These are phyloP conservation scores for Helminthosporium solani DNA, from an alignment of 2,329 filamentous ascomycete species.

Conservation along the genomic window DNA sequence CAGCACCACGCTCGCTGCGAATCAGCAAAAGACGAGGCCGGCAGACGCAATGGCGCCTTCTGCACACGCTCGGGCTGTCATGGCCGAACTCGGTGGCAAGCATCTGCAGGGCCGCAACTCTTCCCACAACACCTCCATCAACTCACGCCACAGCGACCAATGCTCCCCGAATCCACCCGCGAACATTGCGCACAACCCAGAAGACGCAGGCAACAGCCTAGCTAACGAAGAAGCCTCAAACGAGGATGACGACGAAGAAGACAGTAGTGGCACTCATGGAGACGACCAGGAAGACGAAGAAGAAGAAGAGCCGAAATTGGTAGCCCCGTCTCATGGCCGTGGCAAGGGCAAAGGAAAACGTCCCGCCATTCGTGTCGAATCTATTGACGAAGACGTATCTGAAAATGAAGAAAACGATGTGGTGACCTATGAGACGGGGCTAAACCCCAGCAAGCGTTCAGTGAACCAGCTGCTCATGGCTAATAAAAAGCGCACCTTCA, in stretches of 20 bases:
- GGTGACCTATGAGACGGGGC: constrained; percentile 32
- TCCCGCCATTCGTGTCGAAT: constrained; percentile 39
- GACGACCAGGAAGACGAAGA: constrained; percentile 37
- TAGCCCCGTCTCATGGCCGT: constrained; percentile 37
- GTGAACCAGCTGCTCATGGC: constrained; percentile 29
- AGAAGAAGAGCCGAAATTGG: constrained; percentile 35
- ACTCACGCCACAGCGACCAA: constrained; percentile 24
- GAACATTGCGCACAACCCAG: constrained; percentile 23
- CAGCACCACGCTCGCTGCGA: constrained; percentile 7
- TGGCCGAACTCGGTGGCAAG: constrained; percentile 32
- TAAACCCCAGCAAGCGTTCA: constrained; percentile 29
- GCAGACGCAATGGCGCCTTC: constrained; percentile 28
- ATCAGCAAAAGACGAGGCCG: constrained; percentile 4
- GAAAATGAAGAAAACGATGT: constrained; percentile 32
- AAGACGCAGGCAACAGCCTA: constrained; percentile 28
- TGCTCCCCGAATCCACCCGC: constrained; percentile 20
- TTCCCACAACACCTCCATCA: constrained; percentile 22
- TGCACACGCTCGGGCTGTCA: constrained; percentile 23
- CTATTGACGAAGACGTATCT: constrained; percentile 32
- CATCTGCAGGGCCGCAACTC: constrained; percentile 34
- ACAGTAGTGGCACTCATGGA: constrained; percentile 33
- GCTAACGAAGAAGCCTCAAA: constrained; percentile 31
- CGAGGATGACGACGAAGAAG: constrained; percentile 40
- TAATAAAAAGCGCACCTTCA: constrained; percentile 44
- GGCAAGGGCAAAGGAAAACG: constrained; percentile 40